These are phyloP conservation scores for Sideroxylon spinosum DNA, from an alignment of 179 eudicot species.

Conservation along the genomic window DNA sequence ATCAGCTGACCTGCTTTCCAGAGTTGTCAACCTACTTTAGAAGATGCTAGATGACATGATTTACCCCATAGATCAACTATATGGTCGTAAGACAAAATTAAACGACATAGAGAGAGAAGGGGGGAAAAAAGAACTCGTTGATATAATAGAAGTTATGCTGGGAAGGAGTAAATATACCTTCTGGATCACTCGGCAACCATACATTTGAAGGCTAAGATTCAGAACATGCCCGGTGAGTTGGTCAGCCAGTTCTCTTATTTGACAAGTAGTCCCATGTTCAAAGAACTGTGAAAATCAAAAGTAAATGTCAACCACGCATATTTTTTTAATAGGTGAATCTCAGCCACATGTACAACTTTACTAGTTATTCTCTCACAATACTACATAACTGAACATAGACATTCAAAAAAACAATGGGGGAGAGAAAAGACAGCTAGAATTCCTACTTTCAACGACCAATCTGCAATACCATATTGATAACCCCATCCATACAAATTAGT, in stretches of 20 bases:
- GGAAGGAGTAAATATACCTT: slow-evolving; percentile 43
- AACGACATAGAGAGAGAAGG: not conserved
- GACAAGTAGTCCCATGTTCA: slow-evolving; percentile 75
- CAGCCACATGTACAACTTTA: slow-evolving; percentile 1
- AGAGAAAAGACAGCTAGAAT: no score
- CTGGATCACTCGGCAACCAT: slow-evolving; percentile 93
- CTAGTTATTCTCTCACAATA: not conserved
- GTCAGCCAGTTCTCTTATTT: slow-evolving; percentile 78
- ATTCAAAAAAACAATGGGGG: not conserved
- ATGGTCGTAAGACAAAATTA: not conserved
- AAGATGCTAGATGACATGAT: not conserved
- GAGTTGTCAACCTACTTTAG: not conserved
- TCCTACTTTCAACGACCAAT: no score
- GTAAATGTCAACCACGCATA: slow-evolving; percentile 11
- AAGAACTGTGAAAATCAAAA: slow-evolving; percentile 50
- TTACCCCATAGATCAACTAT: not conserved
- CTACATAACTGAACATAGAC: not conserved
- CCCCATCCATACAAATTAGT: not conserved
- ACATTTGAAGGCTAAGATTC: slow-evolving; percentile 91
- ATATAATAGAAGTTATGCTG: not conserved
- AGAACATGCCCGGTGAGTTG: slow-evolving; percentile 83
- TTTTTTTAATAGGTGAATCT: not conserved
- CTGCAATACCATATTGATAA: not conserved
- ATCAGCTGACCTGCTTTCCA: not conserved
- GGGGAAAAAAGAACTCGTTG: not conserved